phyloP scores from a whole-genome alignment of 2,329 filamentous ascomycete species.

The Penicillium sp. region DNA sequence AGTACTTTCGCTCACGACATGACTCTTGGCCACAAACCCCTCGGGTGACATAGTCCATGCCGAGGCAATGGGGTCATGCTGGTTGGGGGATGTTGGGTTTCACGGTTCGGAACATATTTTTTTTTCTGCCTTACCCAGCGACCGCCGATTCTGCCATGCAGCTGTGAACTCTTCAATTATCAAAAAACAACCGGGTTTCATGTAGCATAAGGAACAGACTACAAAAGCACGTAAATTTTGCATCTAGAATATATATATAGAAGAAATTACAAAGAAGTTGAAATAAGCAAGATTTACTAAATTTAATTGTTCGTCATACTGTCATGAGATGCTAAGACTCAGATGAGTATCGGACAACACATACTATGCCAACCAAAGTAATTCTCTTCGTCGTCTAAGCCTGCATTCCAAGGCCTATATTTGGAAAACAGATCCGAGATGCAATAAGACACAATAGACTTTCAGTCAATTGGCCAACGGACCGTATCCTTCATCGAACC shows the following conservation, averaged over 20 bases:
- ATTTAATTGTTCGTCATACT: constrained; percentile 40
- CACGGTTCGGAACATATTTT: constrained; percentile 17
- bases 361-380: constrained; percentile 38
- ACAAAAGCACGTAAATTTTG: not conserved
- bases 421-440: constrained; percentile 25
- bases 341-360: constrained; percentile 34
- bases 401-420: constrained; percentile 34
- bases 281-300: not conserved
- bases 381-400: constrained; percentile 33
- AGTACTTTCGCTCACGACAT: constrained; percentile 72
- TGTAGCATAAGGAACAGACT: not conserved
- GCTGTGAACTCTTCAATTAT: not conserved
- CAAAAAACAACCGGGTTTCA: not conserved
- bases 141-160: constrained; percentile 16
- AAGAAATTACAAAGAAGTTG: not conserved
- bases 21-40: constrained; percentile 58
- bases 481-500: constrained; percentile 28
- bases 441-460: constrained; percentile 15
- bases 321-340: constrained; percentile 39
- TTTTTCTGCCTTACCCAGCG: constrained; percentile 23
- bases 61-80: constrained; percentile 33
- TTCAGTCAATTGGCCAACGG: constrained; percentile 28
- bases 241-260: not conserved
- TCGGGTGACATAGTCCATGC: constrained; percentile 47
- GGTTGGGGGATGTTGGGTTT: constrained; percentile 12